phyloP scores from a whole-genome alignment of 441 rosid species.

The Gossypium davidsonii region DNA sequence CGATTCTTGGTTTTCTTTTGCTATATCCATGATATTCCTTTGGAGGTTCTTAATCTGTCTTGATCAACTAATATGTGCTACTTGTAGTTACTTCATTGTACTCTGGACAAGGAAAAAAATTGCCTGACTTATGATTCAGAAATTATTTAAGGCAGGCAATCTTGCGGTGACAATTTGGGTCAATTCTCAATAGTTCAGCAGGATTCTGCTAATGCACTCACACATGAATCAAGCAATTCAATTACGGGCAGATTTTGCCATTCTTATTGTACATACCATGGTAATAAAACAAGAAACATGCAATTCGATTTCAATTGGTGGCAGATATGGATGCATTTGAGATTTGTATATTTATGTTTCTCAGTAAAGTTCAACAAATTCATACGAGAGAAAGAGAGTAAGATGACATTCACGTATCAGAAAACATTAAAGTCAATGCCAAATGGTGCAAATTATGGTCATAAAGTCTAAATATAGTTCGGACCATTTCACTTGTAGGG shows the following conservation, averaged over 20 bases:
- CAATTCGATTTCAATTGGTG: not conserved
- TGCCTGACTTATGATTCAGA: not conserved
- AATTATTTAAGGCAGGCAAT: not conserved
- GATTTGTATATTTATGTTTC: not conserved
- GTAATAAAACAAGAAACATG: not conserved
- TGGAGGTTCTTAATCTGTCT: not conserved
- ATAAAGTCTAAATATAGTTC: not conserved
- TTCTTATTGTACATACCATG: not conserved
- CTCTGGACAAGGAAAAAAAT: not conserved
- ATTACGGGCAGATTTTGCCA: not conserved
- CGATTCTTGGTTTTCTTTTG: not conserved
- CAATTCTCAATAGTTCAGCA: not conserved
- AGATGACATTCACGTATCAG: not conserved
- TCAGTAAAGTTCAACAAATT: not conserved
- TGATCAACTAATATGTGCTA: not conserved
- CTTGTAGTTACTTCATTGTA: not conserved
- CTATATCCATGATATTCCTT: not conserved
- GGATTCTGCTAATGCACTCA: not conserved
- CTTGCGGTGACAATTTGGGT: not conserved
- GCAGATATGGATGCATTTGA: slow-evolving; percentile 4
- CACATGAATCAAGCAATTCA: not conserved
- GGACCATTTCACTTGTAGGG: no score
- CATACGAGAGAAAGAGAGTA: not conserved
- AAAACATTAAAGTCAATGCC: not conserved
- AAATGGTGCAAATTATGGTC: not conserved